Evolutionary conservation across 2,329 filamentous ascomycete genomes (phyloP).

Genomic region (Dactylella cylindrospora): DNA sequence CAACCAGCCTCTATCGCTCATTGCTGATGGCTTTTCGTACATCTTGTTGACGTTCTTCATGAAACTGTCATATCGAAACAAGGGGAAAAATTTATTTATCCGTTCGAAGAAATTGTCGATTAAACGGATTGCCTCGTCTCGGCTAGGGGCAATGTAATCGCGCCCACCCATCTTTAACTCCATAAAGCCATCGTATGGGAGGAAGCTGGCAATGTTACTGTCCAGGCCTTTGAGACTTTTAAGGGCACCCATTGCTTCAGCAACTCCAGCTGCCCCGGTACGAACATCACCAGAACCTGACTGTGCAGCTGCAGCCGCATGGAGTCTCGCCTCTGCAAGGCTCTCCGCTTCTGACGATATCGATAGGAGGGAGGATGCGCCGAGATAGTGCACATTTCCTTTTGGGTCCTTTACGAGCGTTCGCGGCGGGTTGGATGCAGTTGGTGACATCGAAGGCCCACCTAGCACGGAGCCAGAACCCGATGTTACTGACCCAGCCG

Average conservation of each 20-base stretch:
- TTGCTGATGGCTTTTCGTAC: slow-evolving; percentile 42
- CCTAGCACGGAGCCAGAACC: slow-evolving; percentile 11
- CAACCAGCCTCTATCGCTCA: slow-evolving; percentile 48
- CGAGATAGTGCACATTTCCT: slow-evolving; percentile 48
- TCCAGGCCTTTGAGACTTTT: slow-evolving; percentile 46
- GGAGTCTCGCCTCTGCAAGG: slow-evolving; percentile 46
- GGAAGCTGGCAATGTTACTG: slow-evolving; percentile 46
- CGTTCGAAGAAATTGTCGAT: slow-evolving; percentile 42
- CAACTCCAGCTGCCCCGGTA: slow-evolving; percentile 17
- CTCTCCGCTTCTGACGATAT: slow-evolving; percentile 48
- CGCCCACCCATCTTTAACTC: slow-evolving; percentile 46
- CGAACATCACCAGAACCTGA: slow-evolving; percentile 16
- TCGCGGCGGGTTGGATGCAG: slow-evolving; percentile 19
- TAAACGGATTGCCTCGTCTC: slow-evolving; percentile 40
- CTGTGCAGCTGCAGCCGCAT: slow-evolving; percentile 28
- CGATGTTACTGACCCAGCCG: slow-evolving; percentile 16
- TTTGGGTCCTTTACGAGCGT: slow-evolving; percentile 44
- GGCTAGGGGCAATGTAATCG: slow-evolving; percentile 38
- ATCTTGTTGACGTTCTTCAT: slow-evolving; percentile 44
- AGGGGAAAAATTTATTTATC: slow-evolving; percentile 42
- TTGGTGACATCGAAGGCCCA: slow-evolving; percentile 16
- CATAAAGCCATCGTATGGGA: slow-evolving; percentile 47
- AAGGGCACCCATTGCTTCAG: slow-evolving; percentile 47
- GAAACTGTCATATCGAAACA: slow-evolving; percentile 41
- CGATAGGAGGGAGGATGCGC: slow-evolving; percentile 47